Conservation (phyloP, 768 basidiomycete species). For the Cubamyces sp. region DNA sequence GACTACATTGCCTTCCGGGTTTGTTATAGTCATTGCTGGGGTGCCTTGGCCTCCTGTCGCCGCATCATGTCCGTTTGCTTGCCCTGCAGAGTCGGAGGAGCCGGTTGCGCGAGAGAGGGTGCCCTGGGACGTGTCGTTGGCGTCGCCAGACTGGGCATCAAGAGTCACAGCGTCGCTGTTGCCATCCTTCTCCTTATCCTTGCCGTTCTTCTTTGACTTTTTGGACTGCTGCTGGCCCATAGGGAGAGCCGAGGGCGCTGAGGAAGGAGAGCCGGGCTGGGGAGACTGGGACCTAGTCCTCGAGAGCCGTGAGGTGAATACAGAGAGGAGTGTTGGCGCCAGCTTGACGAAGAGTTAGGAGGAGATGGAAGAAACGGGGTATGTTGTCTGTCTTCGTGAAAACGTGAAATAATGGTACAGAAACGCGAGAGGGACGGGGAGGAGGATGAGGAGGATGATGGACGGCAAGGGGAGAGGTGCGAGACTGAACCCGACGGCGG, state of each 20-base stretch:
- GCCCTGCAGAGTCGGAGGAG: slow-evolving; percentile 38
- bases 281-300: slow-evolving; percentile 77
- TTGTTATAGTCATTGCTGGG: slow-evolving; percentile 40
- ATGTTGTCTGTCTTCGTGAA: slow-evolving; percentile 16
- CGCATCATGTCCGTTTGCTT: slow-evolving; percentile 45
- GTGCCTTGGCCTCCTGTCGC: slow-evolving; percentile 37
- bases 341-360: slow-evolving; percentile 50
- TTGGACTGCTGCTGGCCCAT: slow-evolving; percentile 89
- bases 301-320: slow-evolving; percentile 70
- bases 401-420: slow-evolving; percentile 26
- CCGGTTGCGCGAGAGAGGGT: slow-evolving; percentile 51
- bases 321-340: slow-evolving; percentile 83
- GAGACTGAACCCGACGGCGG: slow-evolving; percentile 7
- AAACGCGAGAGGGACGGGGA: slow-evolving; percentile 8
- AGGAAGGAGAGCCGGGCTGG: slow-evolving; percentile 53
- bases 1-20: slow-evolving; percentile 38
- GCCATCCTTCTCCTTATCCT: slow-evolving; percentile 68
- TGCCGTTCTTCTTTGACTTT: slow-evolving; percentile 72
- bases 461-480: slow-evolving; percentile 19
- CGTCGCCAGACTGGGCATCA: slow-evolving; percentile 48
- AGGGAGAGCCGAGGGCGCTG: slow-evolving; percentile 44
- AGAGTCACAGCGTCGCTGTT: slow-evolving; percentile 38
- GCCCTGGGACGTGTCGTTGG: slow-evolving; percentile 43
- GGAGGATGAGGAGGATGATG: slow-evolving; percentile 10
- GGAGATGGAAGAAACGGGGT: slow-evolving; percentile 13